Evolutionary conservation across 1,139 yeast species (phyloP).

Genomic region (Saccharomyces pastorianus): DNA sequence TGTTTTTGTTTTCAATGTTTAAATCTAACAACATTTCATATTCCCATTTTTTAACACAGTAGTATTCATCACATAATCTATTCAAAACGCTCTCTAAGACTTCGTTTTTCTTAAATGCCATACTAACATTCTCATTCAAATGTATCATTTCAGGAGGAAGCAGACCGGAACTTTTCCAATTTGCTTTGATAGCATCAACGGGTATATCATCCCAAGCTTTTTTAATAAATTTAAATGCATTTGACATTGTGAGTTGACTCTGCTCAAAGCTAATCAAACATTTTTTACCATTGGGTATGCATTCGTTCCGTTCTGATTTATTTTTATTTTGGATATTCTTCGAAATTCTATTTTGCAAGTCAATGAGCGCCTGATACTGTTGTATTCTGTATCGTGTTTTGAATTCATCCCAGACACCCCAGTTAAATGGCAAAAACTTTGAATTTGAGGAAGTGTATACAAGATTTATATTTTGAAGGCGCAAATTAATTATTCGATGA

Average conservation of each 20-base stretch:
- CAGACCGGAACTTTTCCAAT: slow-evolving; percentile 46
- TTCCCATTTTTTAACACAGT: slow-evolving; percentile 54
- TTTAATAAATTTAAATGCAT: slow-evolving; percentile 51
- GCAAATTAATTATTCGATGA: slow-evolving; percentile 52
- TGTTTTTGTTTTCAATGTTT: slow-evolving; percentile 48
- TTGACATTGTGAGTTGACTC: slow-evolving; percentile 42
- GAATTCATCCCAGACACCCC: slow-evolving; percentile 59
- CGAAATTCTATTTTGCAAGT: slow-evolving; percentile 28
- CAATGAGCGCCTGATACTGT: slow-evolving; percentile 48
- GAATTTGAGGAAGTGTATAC: slow-evolving; percentile 34
- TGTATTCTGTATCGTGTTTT: slow-evolving; percentile 51
- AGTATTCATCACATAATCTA: slow-evolving; percentile 38
- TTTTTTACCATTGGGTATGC: slow-evolving; percentile 14
- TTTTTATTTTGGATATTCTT: not conserved
- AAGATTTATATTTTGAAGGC: slow-evolving; percentile 45
- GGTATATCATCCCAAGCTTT: slow-evolving; percentile 49
- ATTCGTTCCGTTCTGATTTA: slow-evolving; percentile 8
- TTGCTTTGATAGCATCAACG: slow-evolving; percentile 38
- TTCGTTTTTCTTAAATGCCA: slow-evolving; percentile 32
- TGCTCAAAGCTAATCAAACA: slow-evolving; percentile 31
- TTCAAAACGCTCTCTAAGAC: slow-evolving; percentile 35
- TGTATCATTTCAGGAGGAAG: slow-evolving; percentile 30
- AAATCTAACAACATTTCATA: slow-evolving; percentile 47
- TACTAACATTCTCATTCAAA: slow-evolving; percentile 26
- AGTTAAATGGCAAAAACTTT: slow-evolving; percentile 52